Evolutionary conservation across 1,139 yeast genomes (phyloP).

Genomic region (Pichia sp.): DNA sequence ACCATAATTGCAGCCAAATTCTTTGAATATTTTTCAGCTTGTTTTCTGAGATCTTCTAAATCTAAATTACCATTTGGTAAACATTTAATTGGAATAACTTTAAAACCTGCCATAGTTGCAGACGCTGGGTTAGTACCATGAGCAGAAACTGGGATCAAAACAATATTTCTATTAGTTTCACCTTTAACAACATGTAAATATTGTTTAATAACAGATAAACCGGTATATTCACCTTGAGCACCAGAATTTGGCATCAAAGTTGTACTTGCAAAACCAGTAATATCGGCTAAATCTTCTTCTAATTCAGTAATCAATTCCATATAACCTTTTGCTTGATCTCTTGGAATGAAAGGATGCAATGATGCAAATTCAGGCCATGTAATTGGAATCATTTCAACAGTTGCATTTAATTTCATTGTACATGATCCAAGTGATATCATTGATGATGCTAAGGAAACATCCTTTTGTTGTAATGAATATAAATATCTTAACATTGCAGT

Average conservation of each 20-base stretch:
- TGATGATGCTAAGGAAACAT: slow-evolving; percentile 86
- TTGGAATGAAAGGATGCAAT: slow-evolving; percentile 90
- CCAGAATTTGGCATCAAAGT: slow-evolving; percentile 97
- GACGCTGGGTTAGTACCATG: slow-evolving; percentile 99
- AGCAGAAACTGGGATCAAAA: slow-evolving; percentile 93
- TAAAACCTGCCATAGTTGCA: slow-evolving; percentile 94
- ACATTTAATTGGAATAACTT: slow-evolving; percentile 90
- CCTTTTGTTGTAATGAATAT: slow-evolving; percentile 79
- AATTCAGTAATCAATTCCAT: slow-evolving; percentile 65
- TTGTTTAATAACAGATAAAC: slow-evolving; percentile 77
- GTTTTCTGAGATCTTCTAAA: slow-evolving; percentile 62
- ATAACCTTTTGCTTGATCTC: slow-evolving; percentile 82
- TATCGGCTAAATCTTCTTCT: slow-evolving; percentile 79
- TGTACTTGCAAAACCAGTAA: slow-evolving; percentile 92
- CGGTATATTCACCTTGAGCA: slow-evolving; percentile 97
- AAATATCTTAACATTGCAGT: slow-evolving; percentile 90
- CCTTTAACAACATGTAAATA: slow-evolving; percentile 65
- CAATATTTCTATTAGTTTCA: slow-evolving; percentile 69
- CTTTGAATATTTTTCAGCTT: slow-evolving; percentile 64
- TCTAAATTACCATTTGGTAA: slow-evolving; percentile 80
- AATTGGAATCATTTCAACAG: slow-evolving; percentile 90
- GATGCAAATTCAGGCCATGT: slow-evolving; percentile 90
- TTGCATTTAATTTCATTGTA: slow-evolving; percentile 94
- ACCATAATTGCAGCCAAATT: slow-evolving; percentile 88
- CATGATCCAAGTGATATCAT: slow-evolving; percentile 98